A percentile compares a stretch with the other conserved stretches of the same genome.
phyloP scores from a whole-genome alignment of 1,284 basidiomycete genomes.

The Wallemia mellicola region DNA sequence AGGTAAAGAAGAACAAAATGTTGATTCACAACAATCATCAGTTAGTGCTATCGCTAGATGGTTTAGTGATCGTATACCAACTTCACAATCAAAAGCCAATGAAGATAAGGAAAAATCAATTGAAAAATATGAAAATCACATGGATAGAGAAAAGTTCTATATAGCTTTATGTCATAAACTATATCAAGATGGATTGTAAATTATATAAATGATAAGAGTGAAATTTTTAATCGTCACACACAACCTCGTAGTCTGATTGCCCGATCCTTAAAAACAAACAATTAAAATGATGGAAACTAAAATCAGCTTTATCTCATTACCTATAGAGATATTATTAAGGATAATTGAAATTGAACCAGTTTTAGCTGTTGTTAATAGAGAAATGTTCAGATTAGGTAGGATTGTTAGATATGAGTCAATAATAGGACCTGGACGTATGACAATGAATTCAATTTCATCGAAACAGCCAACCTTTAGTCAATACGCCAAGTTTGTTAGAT shows the following conservation, averaged over 20 bases:
- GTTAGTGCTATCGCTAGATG: background rate
- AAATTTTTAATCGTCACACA: background rate
- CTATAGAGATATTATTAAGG: background rate
- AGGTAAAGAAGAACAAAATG: too few species aligned
- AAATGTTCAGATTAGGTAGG: background rate
- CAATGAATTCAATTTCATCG: background rate
- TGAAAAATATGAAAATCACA: background rate
- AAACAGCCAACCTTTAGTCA: background rate
- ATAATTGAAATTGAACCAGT: background rate
- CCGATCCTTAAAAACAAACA: too few species aligned
- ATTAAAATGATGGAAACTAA: background rate
- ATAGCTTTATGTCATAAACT: background rate
- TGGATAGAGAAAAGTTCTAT: background rate
- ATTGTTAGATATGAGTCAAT: background rate
- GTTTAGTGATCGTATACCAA: background rate
- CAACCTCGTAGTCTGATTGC: too few species aligned
- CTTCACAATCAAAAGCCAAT: background rate
- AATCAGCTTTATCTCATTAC: background rate
- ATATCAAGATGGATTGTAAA: background rate
- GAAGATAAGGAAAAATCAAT: background rate
- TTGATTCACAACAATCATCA: too few species aligned
- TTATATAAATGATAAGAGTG: background rate
- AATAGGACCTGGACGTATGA: background rate
- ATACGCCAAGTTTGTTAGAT: background rate
- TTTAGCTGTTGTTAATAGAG: background rate